Percentiles rank a stretch among this genome's conserved stretches.
phyloP scores from a whole-genome alignment of 23 red algal genomes.

The Gracilaria gracilis region DNA sequence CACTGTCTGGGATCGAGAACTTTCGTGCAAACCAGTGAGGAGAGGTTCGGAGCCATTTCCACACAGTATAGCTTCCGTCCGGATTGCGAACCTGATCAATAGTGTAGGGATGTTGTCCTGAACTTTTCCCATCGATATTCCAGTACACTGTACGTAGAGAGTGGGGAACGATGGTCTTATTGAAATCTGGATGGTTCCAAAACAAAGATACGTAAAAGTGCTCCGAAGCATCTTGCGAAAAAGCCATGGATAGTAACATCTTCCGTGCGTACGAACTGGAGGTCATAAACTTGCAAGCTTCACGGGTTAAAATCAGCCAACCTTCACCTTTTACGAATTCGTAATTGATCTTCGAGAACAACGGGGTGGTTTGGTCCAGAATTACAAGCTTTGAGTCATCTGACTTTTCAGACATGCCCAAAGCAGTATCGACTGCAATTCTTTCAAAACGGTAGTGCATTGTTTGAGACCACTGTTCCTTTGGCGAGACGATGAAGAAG shows the following conservation, averaged over 20 bases:
- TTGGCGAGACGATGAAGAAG: slow-evolving; percentile 70
- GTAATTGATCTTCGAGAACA: slow-evolving; percentile 50
- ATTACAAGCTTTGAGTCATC: slow-evolving; percentile 43
- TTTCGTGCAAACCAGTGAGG: slow-evolving; percentile 76
- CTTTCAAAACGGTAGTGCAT: slow-evolving; percentile 59
- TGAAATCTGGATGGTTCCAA: slow-evolving; percentile 67
- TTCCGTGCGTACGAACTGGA: slow-evolving; percentile 56
- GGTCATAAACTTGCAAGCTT: slow-evolving; percentile 49
- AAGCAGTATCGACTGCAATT: slow-evolving; percentile 62
- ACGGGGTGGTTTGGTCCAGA: slow-evolving; percentile 38
- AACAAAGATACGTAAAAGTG: slow-evolving; percentile 77
- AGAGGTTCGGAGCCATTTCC: slow-evolving; percentile 53
- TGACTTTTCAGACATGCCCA: slow-evolving; percentile 51
- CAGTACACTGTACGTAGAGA: slow-evolving; percentile 74
- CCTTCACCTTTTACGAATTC: slow-evolving; percentile 75
- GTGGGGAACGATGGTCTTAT: slow-evolving; percentile 65
- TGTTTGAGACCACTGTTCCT: slow-evolving; percentile 55
- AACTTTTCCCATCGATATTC: slow-evolving; percentile 50
- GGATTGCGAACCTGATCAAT: slow-evolving; percentile 54
- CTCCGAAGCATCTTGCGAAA: slow-evolving; percentile 69
- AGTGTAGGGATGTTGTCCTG: slow-evolving; percentile 72
- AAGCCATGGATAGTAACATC: slow-evolving; percentile 74
- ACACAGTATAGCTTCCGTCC: slow-evolving; percentile 43
- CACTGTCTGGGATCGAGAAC: slow-evolving; percentile 52
- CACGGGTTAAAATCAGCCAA: slow-evolving; percentile 71